phyloP scores from a whole-genome alignment of 257 asterid genomes.

The Capsicum baccatum region DNA sequence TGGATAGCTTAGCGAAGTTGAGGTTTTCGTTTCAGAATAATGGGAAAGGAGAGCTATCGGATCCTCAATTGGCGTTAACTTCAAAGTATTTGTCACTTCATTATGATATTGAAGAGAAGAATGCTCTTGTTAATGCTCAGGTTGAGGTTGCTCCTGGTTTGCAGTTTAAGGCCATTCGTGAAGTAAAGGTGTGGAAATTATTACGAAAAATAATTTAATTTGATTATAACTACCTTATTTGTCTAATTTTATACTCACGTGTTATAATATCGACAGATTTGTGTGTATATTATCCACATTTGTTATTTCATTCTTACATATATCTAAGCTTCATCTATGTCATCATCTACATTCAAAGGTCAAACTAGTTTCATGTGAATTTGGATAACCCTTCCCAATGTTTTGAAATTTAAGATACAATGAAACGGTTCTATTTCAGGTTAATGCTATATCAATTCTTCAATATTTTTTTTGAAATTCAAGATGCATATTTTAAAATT shows the following conservation, averaged over 20 bases:
- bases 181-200: conserved; percentile 58
- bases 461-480: neutral
- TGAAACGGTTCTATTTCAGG: neutral
- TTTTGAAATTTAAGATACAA: neutral
- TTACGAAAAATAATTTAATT: too few relatives aligned
- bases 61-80: conserved; percentile 70
- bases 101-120: conserved; percentile 79
- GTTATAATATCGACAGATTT: neutral
- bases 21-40: conserved; percentile 72
- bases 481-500: neutral
- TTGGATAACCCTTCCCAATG: neutral
- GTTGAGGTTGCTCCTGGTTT: conserved; percentile 63
- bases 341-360: conserved; percentile 13
- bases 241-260: neutral
- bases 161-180: conserved; percentile 66
- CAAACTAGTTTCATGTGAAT: conserved; percentile 2
- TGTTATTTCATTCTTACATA: neutral
- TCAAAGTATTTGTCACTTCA: conserved; percentile 70
- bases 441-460: neutral
- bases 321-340: neutral
- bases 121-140: conserved; percentile 74
- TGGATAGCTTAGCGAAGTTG: conserved; percentile 72
- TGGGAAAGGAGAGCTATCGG: conserved; percentile 75
- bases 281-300: neutral
- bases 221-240: neutral